Evolutionary conservation across 2,329 filamentous ascomycete species (phyloP).

Genomic region (Sarocladium brachiariae): DNA sequence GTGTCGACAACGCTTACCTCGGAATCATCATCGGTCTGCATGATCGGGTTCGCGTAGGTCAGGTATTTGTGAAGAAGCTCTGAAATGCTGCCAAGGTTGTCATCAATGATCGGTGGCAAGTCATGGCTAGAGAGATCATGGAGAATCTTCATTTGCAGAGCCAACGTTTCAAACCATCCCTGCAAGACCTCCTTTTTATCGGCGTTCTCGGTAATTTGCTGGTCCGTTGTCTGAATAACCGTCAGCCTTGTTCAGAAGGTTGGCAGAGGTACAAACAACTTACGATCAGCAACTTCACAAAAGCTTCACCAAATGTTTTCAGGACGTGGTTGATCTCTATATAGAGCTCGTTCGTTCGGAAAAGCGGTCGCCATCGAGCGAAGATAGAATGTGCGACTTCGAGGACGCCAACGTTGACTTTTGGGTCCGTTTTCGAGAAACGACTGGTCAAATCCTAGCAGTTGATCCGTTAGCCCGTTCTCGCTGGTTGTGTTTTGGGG

Average conservation of each 20-base stretch:
- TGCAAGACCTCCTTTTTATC: constrained; percentile 68
- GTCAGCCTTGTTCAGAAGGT: constrained; percentile 13
- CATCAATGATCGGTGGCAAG: constrained; percentile 88
- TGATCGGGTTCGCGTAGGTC: constrained; percentile 74
- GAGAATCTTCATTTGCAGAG: constrained; percentile 83
- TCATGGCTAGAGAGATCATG: constrained; percentile 98
- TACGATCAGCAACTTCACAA: constrained; percentile 72
- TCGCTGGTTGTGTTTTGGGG: constrained; percentile 1
- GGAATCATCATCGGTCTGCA: constrained; percentile 81
- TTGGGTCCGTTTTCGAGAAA: constrained; percentile 72
- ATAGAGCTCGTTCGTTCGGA: constrained; percentile 86
- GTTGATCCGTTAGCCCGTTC: background rate
- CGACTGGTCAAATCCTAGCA: constrained; percentile 76
- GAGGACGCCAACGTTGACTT: constrained; percentile 86
- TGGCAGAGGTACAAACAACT: constrained; percentile 19
- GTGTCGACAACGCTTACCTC: constrained; percentile 80
- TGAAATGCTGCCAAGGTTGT: constrained; percentile 72
- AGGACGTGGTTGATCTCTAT: constrained; percentile 96
- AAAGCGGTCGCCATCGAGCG: constrained; percentile 88
- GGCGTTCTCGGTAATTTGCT: constrained; percentile 66
- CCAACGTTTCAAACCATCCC: constrained; percentile 76
- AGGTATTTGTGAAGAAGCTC: constrained; percentile 87
- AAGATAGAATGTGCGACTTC: constrained; percentile 99
- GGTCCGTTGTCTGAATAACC: constrained; percentile 53
- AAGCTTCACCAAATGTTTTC: constrained; percentile 73